Evolutionary conservation across 2,329 filamentous ascomycete species (phyloP).

Genomic region (Aspergillus sojae): DNA sequence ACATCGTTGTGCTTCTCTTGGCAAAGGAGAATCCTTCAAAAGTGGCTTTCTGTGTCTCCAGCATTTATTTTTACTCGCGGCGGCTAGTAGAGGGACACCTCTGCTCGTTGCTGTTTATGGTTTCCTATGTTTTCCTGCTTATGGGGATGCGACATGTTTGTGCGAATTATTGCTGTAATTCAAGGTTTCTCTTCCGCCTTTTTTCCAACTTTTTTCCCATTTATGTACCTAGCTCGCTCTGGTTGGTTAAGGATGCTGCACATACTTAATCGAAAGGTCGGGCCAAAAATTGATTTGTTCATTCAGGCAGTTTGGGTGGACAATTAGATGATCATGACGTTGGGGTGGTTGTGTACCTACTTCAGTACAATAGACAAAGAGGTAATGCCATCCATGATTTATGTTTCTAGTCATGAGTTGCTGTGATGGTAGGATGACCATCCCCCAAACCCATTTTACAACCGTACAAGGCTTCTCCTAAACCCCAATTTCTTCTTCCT

Average conservation of each 20-base stretch:
- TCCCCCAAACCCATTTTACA: neutral
- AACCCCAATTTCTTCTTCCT: no score
- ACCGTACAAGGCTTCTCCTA: neutral
- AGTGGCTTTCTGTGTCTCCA: conserved; percentile 45
- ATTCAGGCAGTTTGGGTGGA: conserved; percentile 28
- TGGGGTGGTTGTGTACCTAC: conserved; percentile 34
- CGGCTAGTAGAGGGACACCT: conserved; percentile 19
- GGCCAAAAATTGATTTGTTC: conserved; percentile 42
- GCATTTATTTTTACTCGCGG: conserved; percentile 34
- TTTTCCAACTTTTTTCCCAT: conserved; percentile 27
- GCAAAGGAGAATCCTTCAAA: conserved; percentile 37
- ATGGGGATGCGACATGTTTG: conserved; percentile 43
- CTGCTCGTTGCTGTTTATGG: conserved; percentile 30
- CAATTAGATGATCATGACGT: conserved; percentile 34
- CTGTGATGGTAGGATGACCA: neutral
- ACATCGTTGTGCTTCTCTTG: conserved; percentile 32
- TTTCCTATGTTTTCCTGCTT: conserved; percentile 41
- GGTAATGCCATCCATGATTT: conserved; percentile 31
- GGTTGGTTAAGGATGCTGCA: conserved; percentile 41
- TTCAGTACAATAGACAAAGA: conserved; percentile 36
- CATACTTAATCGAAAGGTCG: conserved; percentile 41
- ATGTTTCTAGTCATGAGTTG: neutral
- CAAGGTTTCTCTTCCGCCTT: conserved; percentile 34
- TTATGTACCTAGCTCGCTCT: conserved; percentile 41
- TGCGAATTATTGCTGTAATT: conserved; percentile 40